Conservation (phyloP, 257 asterid species). For the Datura wrightii region DNA sequence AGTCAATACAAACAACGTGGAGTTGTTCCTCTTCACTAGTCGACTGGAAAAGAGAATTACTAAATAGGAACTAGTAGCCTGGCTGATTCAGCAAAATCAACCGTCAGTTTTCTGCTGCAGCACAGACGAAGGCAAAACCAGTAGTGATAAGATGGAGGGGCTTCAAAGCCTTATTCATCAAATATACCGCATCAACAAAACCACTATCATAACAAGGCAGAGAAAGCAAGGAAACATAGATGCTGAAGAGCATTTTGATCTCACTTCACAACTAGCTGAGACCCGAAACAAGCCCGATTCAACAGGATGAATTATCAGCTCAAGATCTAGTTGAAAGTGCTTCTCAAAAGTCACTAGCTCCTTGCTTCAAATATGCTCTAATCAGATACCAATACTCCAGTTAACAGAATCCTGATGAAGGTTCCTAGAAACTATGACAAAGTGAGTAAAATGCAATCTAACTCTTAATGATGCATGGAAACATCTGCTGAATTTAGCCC, state of each 20-base stretch:
- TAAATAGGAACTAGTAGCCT: conserved; percentile 43
- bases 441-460: conserved; percentile 28
- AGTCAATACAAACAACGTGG: conserved; percentile 35
- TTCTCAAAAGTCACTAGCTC: conserved; percentile 35
- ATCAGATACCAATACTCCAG: conserved; percentile 43
- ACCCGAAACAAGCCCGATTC: conserved; percentile 36
- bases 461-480: conserved; percentile 14
- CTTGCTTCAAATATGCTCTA: conserved; percentile 37
- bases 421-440: conserved; percentile 22
- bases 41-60: conserved; percentile 46
- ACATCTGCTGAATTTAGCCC: conserved; percentile 21
- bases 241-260: conserved; percentile 57
- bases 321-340: conserved; percentile 43
- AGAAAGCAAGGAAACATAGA: conserved; percentile 36
- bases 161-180: conserved; percentile 69
- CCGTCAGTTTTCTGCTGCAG: conserved; percentile 43
- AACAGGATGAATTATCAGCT: conserved; percentile 39
- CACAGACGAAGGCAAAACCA: conserved; percentile 38
- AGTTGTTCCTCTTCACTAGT: conserved; percentile 41
- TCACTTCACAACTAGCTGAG: conserved; percentile 37
- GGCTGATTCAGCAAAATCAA: conserved; percentile 64
- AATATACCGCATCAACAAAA: conserved; percentile 43
- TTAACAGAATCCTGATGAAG: conserved; percentile 45
- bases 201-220: conserved; percentile 34
- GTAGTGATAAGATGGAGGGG: conserved; percentile 47